Conservation (phyloP, 2,329 filamentous ascomycete species). For the Remersonia thermophila region DNA sequence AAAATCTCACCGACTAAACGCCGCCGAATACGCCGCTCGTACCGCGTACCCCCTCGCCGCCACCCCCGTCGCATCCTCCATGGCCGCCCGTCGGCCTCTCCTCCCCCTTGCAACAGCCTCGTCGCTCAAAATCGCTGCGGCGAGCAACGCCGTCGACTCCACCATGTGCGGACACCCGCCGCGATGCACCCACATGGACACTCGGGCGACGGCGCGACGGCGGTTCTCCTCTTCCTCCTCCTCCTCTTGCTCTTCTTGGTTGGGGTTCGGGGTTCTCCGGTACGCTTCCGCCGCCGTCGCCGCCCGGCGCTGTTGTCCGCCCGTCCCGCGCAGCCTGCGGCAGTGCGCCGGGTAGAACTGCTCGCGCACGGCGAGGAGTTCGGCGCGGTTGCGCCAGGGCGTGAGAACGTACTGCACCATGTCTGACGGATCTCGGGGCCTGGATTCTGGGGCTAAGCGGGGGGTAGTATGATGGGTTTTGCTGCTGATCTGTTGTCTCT, state of each 20-base stretch:
- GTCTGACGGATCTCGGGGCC: not conserved
- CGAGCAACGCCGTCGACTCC: constrained; percentile 64
- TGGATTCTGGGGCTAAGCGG: not conserved
- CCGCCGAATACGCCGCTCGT: constrained; percentile 58
- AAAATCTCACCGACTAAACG: constrained; percentile 64
- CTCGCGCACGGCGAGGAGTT: constrained; percentile 52
- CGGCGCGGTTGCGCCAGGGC: constrained; percentile 54
- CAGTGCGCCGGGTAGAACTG: constrained; percentile 44
- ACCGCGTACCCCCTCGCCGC: constrained; percentile 37
- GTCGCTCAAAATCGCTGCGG: constrained; percentile 56
- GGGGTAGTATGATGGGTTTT: too few species aligned
- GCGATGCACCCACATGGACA: constrained; percentile 59
- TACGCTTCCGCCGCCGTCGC: too few species aligned
- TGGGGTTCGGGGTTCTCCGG: not conserved
- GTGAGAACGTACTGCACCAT: constrained; percentile 65
- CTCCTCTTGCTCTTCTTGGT: constrained; percentile 6
- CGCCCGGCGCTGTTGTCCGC: too few species aligned
- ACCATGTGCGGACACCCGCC: constrained; percentile 67
- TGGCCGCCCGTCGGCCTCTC: constrained; percentile 28
- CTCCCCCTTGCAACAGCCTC: not conserved
- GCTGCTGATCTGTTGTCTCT: too few species aligned
- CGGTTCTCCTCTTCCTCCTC: constrained; percentile 22
- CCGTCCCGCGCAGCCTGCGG: too few species aligned
- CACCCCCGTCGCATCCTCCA: constrained; percentile 3
- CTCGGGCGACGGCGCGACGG: constrained; percentile 38